Evolutionary conservation across 257 asterid genomes (phyloP).

Genomic region (Sherardia arvensis): DNA sequence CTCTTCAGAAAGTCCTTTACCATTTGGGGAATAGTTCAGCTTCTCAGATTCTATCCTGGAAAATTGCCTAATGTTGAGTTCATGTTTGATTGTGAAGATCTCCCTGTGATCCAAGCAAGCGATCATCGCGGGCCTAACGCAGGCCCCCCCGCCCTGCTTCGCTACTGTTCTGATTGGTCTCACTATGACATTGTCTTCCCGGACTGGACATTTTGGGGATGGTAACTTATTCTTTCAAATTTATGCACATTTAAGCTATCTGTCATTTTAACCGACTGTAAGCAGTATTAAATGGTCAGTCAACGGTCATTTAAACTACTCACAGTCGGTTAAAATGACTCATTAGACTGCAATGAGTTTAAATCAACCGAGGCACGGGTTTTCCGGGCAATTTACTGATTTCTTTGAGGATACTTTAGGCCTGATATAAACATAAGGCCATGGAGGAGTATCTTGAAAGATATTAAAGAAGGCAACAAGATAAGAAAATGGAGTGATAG

Average conservation of each 20-base stretch:
- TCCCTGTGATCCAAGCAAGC: constrained; percentile 15
- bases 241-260: background rate
- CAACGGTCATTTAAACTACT: background rate
- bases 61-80: constrained; percentile 22
- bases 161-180: constrained; percentile 65
- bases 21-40: constrained; percentile 26
- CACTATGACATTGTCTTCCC: constrained; percentile 93
- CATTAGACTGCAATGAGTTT: background rate
- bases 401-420: constrained; percentile 26
- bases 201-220: constrained; percentile 95
- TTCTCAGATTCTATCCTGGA: constrained; percentile 23
- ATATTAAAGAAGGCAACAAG: constrained; percentile 62
- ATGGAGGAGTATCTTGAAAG: constrained; percentile 59
- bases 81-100: constrained; percentile 26
- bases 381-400: background rate
- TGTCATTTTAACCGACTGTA: background rate
- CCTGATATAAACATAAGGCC: constrained; percentile 79
- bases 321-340: background rate
- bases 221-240: constrained; percentile 31
- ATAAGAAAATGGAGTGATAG: constrained; percentile 68
- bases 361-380: no score
- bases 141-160: constrained; percentile 51
- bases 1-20: constrained; percentile 18
- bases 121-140: constrained; percentile 28
- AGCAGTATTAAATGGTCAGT: background rate